Conservation (phyloP, 2,329 filamentous ascomycete genomes). For the Annulohypoxylon truncatum region DNA sequence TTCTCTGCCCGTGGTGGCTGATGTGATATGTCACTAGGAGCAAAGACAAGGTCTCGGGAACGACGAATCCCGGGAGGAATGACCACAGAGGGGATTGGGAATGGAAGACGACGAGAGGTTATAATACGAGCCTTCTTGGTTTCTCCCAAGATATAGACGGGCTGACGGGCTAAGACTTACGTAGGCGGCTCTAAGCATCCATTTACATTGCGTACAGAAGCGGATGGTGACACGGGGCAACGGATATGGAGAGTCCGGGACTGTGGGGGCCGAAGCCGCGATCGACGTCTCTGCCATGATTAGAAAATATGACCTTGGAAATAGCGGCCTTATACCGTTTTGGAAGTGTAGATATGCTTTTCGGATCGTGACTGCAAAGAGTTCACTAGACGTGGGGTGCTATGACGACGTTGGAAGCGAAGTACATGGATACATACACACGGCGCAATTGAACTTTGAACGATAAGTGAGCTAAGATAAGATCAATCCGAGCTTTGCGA, state of each 20-base stretch:
- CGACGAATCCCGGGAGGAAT: neutral
- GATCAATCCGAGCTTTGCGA: slow-evolving; percentile 3
- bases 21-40: slow-evolving; percentile 18
- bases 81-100: neutral
- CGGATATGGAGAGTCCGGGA: slow-evolving; percentile 46
- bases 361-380: neutral
- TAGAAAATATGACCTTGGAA: neutral
- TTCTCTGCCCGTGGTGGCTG: neutral
- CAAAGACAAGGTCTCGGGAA: slow-evolving; percentile 12
- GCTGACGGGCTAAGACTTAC: slow-evolving; percentile 60
- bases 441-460: neutral
- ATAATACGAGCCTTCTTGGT: neutral
- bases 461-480: slow-evolving; percentile 24
- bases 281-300: slow-evolving; percentile 44
- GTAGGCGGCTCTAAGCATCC: slow-evolving; percentile 89
- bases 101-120: neutral
- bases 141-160: neutral
- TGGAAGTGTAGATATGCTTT: slow-evolving; percentile 5
- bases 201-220: slow-evolving; percentile 94
- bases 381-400: slow-evolving; percentile 11
- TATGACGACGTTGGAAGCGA: slow-evolving; percentile 17
- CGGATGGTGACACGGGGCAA: slow-evolving; percentile 86
- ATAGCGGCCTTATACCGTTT: neutral
- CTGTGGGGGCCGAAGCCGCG: slow-evolving; percentile 35
- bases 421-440: neutral